Evolutionary conservation across 257 asterid genomes (phyloP).

Genomic region (Solanum lycopersicoides): DNA sequence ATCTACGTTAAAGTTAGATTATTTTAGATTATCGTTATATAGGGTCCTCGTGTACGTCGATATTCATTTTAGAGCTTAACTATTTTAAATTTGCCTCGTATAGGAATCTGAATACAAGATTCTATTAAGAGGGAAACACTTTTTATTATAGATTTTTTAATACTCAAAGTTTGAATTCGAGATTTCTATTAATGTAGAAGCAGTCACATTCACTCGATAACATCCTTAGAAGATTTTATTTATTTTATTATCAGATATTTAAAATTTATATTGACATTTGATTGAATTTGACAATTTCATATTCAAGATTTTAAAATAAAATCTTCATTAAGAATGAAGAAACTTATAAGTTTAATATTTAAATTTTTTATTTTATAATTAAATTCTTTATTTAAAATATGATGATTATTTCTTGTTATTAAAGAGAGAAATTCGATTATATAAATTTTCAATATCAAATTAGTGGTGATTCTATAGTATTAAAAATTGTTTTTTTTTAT

Average conservation of each 20-base stretch:
- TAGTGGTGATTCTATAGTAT: no score
- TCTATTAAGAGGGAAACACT: neutral
- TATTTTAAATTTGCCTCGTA: no score
- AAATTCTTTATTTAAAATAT: neutral
- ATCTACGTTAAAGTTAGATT: no score
- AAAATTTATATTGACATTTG: neutral
- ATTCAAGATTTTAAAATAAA: no score
- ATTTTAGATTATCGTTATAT: no score
- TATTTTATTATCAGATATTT: no score
- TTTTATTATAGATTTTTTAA: no score
- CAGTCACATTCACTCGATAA: neutral
- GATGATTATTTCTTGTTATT: neutral
- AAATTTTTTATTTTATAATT: neutral
- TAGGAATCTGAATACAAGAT: no score
- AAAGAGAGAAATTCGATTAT: neutral
- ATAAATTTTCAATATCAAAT: neutral
- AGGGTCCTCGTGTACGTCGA: neutral
- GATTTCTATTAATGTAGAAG: neutral
- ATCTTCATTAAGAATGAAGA: neutral
- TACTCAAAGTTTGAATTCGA: fast-evolving
- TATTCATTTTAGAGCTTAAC: neutral
- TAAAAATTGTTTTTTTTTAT: no score
- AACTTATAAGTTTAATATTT: neutral
- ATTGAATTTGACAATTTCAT: neutral
- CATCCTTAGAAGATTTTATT: neutral